Conservation (phyloP, 108 stramenopile genomes). For the Aureococcus anophagefferens region DNA sequence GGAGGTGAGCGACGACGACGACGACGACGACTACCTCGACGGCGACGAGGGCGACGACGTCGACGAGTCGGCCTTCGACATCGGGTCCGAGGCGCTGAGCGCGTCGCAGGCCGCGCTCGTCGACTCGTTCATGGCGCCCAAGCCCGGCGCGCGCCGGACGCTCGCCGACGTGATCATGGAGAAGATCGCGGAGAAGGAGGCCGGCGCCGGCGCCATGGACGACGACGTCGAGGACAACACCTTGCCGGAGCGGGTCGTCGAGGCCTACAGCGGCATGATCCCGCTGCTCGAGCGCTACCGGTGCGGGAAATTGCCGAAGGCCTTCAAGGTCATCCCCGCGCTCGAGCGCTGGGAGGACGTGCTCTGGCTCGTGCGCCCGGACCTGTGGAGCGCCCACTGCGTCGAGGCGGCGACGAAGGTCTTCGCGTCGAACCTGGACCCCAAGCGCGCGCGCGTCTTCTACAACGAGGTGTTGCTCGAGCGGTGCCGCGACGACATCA, state of each 20-base stretch:
- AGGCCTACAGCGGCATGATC: conserved; percentile 90
- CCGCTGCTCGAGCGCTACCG: conserved; percentile 82
- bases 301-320: conserved; percentile 96
- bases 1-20: conserved; percentile 11
- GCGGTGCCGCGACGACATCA: conserved; percentile 85
- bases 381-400: conserved; percentile 89
- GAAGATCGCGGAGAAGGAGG: conserved; percentile 92
- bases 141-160: conserved; percentile 38
- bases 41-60: conserved; percentile 61
- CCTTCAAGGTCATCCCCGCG: conserved; percentile 97
- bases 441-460: conserved; percentile 93
- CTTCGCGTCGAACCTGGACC: conserved; percentile 95
- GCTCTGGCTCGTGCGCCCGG: conserved; percentile 88
- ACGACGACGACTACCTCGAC: conserved; percentile 25
- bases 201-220: conserved; percentile 29
- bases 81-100: conserved; percentile 48
- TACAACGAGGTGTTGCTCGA: conserved; percentile 89
- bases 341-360: conserved; percentile 95
- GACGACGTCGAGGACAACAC: conserved; percentile 29
- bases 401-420: conserved; percentile 91
- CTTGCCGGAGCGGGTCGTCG: conserved; percentile 78
- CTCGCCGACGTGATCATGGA: conserved; percentile 96
- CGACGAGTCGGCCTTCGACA: conserved; percentile 23
- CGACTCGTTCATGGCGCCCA: conserved; percentile 66
- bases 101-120: conserved; percentile 41